phyloP scores from a whole-genome alignment of 1,284 basidiomycete genomes.

The Naganishia sp. region DNA sequence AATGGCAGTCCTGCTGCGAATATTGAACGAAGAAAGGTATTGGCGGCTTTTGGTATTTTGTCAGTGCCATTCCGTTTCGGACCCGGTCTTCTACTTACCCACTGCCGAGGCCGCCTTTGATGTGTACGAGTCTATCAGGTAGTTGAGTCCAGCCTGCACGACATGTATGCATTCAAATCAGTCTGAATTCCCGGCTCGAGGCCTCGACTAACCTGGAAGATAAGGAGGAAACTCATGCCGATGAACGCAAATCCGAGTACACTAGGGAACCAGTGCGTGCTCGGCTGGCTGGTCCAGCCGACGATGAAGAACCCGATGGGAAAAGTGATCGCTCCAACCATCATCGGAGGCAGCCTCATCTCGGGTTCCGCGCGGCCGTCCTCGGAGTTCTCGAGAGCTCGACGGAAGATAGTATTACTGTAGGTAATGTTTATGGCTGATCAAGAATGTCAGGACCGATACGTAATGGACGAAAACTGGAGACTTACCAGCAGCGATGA shows the following conservation, averaged over 20 bases:
- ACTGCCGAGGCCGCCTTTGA: conserved; percentile 59
- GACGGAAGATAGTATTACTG: conserved; percentile 41
- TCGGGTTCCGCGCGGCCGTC: conserved; percentile 41
- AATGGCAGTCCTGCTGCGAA: conserved; percentile 52
- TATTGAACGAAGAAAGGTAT: conserved; percentile 53
- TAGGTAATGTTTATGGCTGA: conserved; percentile 45
- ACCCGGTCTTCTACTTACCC: background rate
- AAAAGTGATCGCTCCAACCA: conserved; percentile 47
- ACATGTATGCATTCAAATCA: no score
- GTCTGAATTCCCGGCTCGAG: background rate
- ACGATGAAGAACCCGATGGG: conserved; percentile 51
- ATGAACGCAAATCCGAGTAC: conserved; percentile 47
- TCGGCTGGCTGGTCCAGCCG: conserved; percentile 48
- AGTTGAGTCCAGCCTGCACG: conserved; percentile 50
- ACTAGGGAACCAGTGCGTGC: conserved; percentile 47
- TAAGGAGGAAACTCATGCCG: conserved; percentile 48
- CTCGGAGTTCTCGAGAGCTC: conserved; percentile 40
- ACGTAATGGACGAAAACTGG: background rate
- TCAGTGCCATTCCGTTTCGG: background rate
- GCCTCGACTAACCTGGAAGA: conserved; percentile 42
- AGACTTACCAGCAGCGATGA: conserved; percentile 40
- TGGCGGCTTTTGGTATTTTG: conserved; percentile 38
- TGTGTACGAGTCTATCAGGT: conserved; percentile 68
- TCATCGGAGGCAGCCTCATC: conserved; percentile 43
- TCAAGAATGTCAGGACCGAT: background rate